A percentile compares a stretch with the other conserved stretches of the same genome.
Evolutionary conservation across 139 green algal genomes (phyloP).

Genomic region (Spirogloea muscicola): DNA sequence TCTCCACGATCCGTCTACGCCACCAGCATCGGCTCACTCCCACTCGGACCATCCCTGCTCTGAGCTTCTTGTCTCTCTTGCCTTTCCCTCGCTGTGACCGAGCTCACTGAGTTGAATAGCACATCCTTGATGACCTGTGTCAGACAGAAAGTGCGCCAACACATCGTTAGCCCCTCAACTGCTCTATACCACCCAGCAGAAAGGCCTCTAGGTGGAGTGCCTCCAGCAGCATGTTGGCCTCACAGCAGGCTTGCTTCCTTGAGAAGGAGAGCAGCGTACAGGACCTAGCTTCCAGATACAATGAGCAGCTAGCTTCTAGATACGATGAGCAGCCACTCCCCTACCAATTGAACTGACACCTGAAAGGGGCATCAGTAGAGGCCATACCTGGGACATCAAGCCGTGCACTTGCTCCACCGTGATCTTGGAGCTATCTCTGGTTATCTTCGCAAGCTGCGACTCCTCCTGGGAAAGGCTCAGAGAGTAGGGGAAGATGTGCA

Average conservation of each 20-base stretch:
- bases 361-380: background rate
- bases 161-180: background rate
- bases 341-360: background rate
- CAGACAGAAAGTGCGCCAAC: background rate
- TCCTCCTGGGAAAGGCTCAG: too few relatives aligned
- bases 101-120: slow-evolving; percentile 32
- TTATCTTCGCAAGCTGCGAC: slow-evolving; percentile 50
- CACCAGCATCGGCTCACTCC: too few relatives aligned
- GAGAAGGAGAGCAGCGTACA: background rate
- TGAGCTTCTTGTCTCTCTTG: too few relatives aligned
- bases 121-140: slow-evolving; percentile 27
- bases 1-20: too few relatives aligned
- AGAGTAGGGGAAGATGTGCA: too few relatives aligned
- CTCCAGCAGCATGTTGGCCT: too few relatives aligned
- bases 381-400: slow-evolving; percentile 66
- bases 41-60: too few relatives aligned
- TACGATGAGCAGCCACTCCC: background rate
- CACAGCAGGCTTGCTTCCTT: too few relatives aligned
- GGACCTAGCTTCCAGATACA: background rate
- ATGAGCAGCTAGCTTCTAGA: background rate
- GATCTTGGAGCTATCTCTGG: slow-evolving; percentile 58
- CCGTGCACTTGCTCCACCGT: slow-evolving; percentile 84
- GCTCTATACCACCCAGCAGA: background rate
- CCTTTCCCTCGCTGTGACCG: too few relatives aligned
- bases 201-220: too few relatives aligned